Evolutionary conservation across 169 alveolate species (phyloP).

Genomic region (Perkinsus olseni): DNA sequence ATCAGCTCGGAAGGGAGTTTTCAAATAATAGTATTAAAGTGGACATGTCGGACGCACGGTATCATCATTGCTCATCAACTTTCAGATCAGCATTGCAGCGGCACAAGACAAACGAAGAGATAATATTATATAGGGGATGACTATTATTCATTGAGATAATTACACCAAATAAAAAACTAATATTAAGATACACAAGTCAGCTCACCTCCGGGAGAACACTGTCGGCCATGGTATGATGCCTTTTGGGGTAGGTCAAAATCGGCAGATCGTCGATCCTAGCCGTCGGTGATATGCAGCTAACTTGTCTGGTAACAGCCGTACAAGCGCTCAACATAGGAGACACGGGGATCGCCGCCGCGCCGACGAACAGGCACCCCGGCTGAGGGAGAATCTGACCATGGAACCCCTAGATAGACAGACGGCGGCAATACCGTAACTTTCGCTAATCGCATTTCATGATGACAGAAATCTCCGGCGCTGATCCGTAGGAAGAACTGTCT

Average conservation of each 20-base stretch:
- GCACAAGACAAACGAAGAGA: no score
- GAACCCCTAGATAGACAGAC: not conserved
- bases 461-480: not conserved
- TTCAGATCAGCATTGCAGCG: no score
- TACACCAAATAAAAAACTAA: not conserved
- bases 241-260: not conserved
- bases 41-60: no score
- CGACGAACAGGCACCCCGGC: not conserved
- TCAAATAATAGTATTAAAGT: no score
- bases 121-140: no score
- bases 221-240: not conserved
- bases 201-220: not conserved
- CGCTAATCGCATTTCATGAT: not conserved
- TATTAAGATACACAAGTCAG: no score
- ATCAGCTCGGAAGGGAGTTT: no score
- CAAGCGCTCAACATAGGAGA: not conserved
- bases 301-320: not conserved
- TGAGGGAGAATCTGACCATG: not conserved
- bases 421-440: not conserved
- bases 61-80: no score
- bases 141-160: no score
- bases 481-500: no score
- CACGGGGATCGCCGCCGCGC: not conserved
- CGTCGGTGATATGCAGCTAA: not conserved
- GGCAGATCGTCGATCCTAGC: not conserved